A percentile compares a stretch with the other conserved stretches of the same genome.
These are phyloP conservation scores for Brassica cretica DNA, from an alignment of 345 rosid genomes.

Conservation along the genomic window DNA sequence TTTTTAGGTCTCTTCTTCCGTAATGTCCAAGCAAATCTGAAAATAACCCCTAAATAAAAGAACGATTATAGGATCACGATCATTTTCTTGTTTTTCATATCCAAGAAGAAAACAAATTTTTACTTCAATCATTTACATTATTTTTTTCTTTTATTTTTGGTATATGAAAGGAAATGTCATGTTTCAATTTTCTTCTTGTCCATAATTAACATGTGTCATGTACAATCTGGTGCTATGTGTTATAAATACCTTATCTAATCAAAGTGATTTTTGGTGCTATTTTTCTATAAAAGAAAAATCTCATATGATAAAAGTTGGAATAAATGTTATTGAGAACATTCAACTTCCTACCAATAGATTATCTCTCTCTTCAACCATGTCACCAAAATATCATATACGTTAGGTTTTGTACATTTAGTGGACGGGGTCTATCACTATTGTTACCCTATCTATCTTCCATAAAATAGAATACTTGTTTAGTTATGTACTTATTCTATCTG, in stretches of 20 bases:
- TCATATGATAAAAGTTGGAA: background rate
- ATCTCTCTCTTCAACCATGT: background rate
- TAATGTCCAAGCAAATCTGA: slow-evolving; percentile 5
- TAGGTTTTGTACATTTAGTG: background rate
- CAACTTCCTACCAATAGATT: background rate
- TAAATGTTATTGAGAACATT: background rate
- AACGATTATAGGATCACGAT: background rate
- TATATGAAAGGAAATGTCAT: background rate
- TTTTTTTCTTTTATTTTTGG: background rate
- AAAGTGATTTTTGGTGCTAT: background rate
- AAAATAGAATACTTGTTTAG: background rate
- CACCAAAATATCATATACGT: background rate
- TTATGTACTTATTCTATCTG: background rate
- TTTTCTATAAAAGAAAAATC: background rate
- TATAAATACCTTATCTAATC: background rate
- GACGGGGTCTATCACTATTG: background rate
- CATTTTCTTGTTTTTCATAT: background rate
- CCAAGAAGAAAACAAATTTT: background rate
- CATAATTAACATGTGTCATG: background rate
- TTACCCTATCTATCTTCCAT: background rate
- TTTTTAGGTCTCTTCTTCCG: background rate
- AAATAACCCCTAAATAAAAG: background rate
- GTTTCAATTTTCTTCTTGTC: background rate
- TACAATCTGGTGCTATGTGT: background rate
- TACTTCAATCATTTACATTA: background rate